These are phyloP conservation scores for Aspergillus nidulans DNA, from an alignment of 495 filamentous ascomycete species.

Conservation along the genomic window DNA sequence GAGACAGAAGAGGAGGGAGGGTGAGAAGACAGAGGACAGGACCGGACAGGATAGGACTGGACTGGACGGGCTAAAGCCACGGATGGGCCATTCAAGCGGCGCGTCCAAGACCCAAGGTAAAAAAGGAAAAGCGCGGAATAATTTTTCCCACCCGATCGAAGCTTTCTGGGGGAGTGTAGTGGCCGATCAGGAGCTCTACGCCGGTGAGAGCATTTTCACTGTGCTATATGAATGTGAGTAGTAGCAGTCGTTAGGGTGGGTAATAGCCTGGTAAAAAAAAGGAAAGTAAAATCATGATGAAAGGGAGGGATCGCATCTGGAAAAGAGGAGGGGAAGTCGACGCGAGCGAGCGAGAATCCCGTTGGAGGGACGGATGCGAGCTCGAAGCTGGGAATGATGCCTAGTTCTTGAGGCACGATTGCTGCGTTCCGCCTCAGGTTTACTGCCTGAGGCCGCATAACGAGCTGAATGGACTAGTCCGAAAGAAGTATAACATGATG, in stretches of 20 bases:
- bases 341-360: not conserved
- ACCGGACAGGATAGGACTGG: conserved; percentile 9
- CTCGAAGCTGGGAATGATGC: conserved; percentile 10
- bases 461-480: conserved; percentile 7
- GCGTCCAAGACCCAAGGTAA: conserved; percentile 28
- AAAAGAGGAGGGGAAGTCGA: conserved; percentile 7
- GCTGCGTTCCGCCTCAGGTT: conserved; percentile 10
- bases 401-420: conserved; percentile 3
- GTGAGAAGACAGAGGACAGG: conserved; percentile 16
- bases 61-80: conserved; percentile 20
- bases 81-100: conserved; percentile 27
- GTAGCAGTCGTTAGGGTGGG: not conserved
- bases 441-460: conserved; percentile 14
- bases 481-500: conserved; percentile 8
- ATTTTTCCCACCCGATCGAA: conserved; percentile 24
- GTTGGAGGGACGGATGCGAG: conserved; percentile 15
- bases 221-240: not conserved
- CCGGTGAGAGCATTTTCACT: not conserved
- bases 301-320: not conserved
- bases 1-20: conserved; percentile 13
- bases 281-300: conserved; percentile 3
- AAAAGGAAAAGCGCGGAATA: conserved; percentile 32
- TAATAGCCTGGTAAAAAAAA: not conserved
- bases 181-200: not conserved
- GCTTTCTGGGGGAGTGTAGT: conserved; percentile 13